Evolutionary conservation across 345 rosid genomes (phyloP).

Genomic region (Lepidium sativum): DNA sequence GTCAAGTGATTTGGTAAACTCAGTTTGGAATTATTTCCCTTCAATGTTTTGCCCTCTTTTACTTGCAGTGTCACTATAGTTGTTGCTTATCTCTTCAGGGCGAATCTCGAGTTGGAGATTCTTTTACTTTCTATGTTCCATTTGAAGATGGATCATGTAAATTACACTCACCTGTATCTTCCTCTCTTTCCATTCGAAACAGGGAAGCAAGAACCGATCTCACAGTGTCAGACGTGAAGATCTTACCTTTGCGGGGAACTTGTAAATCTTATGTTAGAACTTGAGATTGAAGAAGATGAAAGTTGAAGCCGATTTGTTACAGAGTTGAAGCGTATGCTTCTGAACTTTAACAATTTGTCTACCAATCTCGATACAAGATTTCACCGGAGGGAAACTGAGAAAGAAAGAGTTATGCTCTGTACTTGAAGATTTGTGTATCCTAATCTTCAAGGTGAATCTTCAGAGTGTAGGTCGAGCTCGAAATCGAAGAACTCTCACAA

Average conservation of each 20-base stretch:
- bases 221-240: constrained; percentile 19
- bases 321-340: no score
- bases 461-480: no score
- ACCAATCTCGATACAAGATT: no score
- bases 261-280: no score
- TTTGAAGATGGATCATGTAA: background rate
- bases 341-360: no score
- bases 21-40: background rate
- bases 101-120: background rate
- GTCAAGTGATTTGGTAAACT: background rate
- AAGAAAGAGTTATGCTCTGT: no score
- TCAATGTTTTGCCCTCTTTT: background rate
- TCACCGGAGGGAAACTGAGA: no score
- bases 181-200: background rate
- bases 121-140: background rate
- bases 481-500: no score
- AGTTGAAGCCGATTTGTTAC: no score
- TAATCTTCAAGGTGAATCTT: no score
- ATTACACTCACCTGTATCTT: background rate
- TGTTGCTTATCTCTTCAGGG: constrained; percentile 46
- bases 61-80: constrained; percentile 56
- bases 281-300: no score
- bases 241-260: background rate
- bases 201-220: constrained; percentile 10
- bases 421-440: no score